Evolutionary conservation across 2,329 filamentous ascomycete species (phyloP), one percentile per base, ranked within the genome.

Genomic region (Monilinia laxa): DNA sequence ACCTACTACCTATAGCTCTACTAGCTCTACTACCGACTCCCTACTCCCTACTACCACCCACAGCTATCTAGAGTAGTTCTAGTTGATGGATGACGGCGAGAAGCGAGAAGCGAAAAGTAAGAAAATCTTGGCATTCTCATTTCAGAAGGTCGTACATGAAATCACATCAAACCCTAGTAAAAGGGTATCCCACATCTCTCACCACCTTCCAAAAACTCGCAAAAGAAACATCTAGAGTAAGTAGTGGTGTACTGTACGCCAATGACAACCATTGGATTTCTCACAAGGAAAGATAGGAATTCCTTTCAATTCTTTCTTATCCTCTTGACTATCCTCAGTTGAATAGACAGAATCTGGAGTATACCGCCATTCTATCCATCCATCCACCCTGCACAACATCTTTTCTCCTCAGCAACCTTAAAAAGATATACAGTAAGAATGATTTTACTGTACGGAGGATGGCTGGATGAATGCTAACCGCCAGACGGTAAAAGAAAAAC

Each of bases 41-140:
- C n/a, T n/a, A n/a, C n/a, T n/a, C n/a, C n/a, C n/a, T n/a, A n/a
- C n/a, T n/a, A n/a, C n/a, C n/a, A n/a, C n/a, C n/a, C n/a, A n/a
- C n/a, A n/a, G 2, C 31, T 35, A 35, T 45, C 45, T 14, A 49
- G 6, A 47, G 16, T 47, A 18, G 4, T 20, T 9, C 6, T 20
- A 35, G 23, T 49, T 7, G 7, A 56, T 56, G 62, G 62, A 64
- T 23, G 28, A 42, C 52, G 38, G 62, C 62, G 62, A 64, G 51
- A 47, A 47, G 62, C 62, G 62, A 64, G 51, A 47, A 47, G 62
- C 62, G 62, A 64, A 31, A 64, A 31, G 35, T 35, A 18, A 42
- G 16, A 1, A 12, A 25, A 35, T 42, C 57, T 47, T 35, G 31
- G 51, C 51, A n/a, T 31, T 64, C 62, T 55, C 42, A 64, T 57